Conservation (phyloP, 306 rosid genomes). For the Calophaca sinica region DNA sequence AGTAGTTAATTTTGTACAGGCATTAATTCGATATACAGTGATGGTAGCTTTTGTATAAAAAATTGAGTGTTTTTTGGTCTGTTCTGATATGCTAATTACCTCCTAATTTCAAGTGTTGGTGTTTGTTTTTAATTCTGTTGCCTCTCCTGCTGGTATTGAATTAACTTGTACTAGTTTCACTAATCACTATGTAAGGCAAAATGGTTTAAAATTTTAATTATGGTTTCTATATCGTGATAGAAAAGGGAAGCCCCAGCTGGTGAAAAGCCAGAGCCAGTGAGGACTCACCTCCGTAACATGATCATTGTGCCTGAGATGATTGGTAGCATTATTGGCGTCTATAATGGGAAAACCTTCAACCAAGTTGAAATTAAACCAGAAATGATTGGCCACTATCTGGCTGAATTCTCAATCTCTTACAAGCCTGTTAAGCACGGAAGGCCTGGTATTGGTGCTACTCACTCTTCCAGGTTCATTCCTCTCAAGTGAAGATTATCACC, state of each 20-base stretch:
- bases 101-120: not conserved
- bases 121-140: not conserved
- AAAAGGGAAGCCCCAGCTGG: constrained; percentile 92
- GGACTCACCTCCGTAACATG: constrained; percentile 84
- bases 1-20: not conserved
- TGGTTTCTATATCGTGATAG: constrained; percentile 48
- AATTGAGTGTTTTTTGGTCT: not conserved
- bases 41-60: not conserved
- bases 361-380: constrained; percentile 67
- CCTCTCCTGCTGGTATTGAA: not conserved
- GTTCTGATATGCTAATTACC: not conserved
- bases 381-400: constrained; percentile 79
- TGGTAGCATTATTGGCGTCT: constrained; percentile 55
- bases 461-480: constrained; percentile 97
- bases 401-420: constrained; percentile 95
- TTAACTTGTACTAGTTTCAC: not conserved
- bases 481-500: constrained; percentile 66
- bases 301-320: constrained; percentile 64
- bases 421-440: constrained; percentile 97
- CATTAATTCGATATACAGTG: not conserved
- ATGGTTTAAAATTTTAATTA: not conserved
- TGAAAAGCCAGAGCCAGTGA: constrained; percentile 91
- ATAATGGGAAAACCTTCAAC: constrained; percentile 61
- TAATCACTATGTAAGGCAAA: not conserved
- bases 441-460: constrained; percentile 98